Evolutionary conservation across 371 early-diverging fungal species (phyloP).

Genomic region (Mortierella sp.): DNA sequence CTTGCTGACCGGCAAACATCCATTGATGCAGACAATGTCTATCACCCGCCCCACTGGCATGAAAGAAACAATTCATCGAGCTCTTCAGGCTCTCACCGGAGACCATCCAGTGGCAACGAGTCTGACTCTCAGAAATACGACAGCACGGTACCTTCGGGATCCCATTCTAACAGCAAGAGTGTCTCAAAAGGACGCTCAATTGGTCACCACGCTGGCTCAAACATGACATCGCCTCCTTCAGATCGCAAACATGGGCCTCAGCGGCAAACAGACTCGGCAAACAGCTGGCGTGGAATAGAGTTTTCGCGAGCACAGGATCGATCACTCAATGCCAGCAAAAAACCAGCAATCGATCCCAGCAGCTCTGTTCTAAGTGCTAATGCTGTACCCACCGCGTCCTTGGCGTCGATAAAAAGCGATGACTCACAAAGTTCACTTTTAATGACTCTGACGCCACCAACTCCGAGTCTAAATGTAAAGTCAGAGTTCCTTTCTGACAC

Average conservation of each 20-base stretch:
- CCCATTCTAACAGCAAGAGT: conserved; percentile 14
- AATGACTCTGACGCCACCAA: conserved; percentile 42
- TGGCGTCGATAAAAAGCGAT: background rate
- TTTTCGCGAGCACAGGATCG: conserved; percentile 5
- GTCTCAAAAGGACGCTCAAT: conserved; percentile 32
- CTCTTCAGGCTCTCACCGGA: conserved; percentile 1
- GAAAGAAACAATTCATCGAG: conserved; percentile 26
- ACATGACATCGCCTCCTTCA: conserved; percentile 4
- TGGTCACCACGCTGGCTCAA: conserved; percentile 6
- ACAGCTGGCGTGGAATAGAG: conserved; percentile 18
- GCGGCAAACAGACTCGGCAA: conserved; percentile 11
- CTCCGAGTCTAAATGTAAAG: conserved; percentile 20
- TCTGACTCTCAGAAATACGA: conserved; percentile 26
- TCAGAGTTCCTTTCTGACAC: conserved; percentile 16
- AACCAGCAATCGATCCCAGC: background rate
- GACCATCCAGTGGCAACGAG: conserved; percentile 34
- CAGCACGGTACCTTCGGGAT: background rate
- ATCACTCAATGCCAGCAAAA: background rate
- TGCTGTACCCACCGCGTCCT: background rate
- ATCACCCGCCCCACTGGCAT: conserved; percentile 56
- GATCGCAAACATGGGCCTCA: conserved; percentile 23
- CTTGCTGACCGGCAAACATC: conserved; percentile 5
- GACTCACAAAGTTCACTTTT: background rate
- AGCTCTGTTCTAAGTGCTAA: conserved; percentile 1
- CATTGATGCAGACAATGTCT: conserved; percentile 33